These are phyloP conservation scores for Dactylella cylindrospora DNA, from an alignment of 2,329 filamentous ascomycete species.

Conservation along the genomic window DNA sequence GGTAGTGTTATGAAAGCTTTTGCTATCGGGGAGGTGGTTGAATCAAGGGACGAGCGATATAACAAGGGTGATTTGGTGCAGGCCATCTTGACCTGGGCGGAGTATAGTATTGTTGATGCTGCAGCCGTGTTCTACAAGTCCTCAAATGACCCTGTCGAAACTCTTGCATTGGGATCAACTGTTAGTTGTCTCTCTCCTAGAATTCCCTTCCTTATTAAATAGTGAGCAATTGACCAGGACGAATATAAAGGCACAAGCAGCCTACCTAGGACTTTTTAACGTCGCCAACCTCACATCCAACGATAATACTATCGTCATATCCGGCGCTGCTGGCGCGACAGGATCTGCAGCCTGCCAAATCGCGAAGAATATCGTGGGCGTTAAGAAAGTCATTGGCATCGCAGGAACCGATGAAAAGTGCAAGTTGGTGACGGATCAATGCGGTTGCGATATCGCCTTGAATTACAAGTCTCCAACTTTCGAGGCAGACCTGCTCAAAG, in stretches of 20 bases:
- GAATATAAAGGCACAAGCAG: constrained; percentile 53
- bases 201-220: constrained; percentile 40
- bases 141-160: constrained; percentile 11
- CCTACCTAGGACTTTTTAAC: constrained; percentile 56
- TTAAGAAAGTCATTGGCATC: constrained; percentile 58
- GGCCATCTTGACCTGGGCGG: constrained; percentile 52
- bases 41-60: constrained; percentile 17
- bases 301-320: constrained; percentile 55
- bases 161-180: constrained; percentile 23
- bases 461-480: constrained; percentile 60
- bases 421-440: constrained; percentile 55
- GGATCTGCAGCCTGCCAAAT: constrained; percentile 59
- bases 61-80: constrained; percentile 52
- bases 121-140: constrained; percentile 43
- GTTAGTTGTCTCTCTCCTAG: neutral
- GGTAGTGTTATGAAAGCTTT: constrained; percentile 32
- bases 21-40: constrained; percentile 19
- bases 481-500: constrained; percentile 55
- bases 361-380: constrained; percentile 57
- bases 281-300: constrained; percentile 50
- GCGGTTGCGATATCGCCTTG: constrained; percentile 60
- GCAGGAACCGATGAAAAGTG: constrained; percentile 60
- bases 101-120: constrained; percentile 53
- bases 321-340: constrained; percentile 57
- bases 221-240: constrained; percentile 50